Base-by-base conservation (phyloP, 2,329 filamentous ascomycete genomes). In the Hypoxylon sp. region DNA sequence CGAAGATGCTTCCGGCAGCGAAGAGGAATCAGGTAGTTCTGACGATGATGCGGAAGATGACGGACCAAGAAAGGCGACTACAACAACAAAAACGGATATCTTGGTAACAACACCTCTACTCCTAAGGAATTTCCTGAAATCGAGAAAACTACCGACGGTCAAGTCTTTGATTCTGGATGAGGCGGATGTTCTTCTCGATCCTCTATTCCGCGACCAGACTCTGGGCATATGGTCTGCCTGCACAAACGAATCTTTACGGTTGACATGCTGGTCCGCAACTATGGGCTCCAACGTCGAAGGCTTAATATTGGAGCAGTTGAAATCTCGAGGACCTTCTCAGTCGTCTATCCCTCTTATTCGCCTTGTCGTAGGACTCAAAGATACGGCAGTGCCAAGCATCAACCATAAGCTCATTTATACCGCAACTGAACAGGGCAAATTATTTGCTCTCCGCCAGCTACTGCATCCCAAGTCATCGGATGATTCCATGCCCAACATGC, bases 271-370 rank as follows among this genome's bases (percentile, higher is more conserved):
- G 93, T 98, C 96, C 12, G 96, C 96, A 12, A 99, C 96, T 0
- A 97, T 99, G 90, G 93, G 92, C 2, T 97, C 95, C 14, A 96
- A 91, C 71, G 92, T 98, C 42, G 96, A 99, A 80, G 84, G 89
- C 18, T 82, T 97, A 6, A 87, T 93, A 48, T 86, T 86, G 5
- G 86, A 87, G n/a, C 90, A 89, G 12, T 85, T 96, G 52, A 80
- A 83, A 38, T 79, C 83, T 7, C 84, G 89, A 33, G 84, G 78
- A 52, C 75, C 78, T 42, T 75, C 66, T 36, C 79, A 84, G 70
- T 68, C 71, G 11, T 74, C 75, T 26, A 83, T 80, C 65, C 89
- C 84, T 20, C 82, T 97, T 2, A 78, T 98, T 68, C 91, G 96
- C 45, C 84, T 98, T 4, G 93, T 99, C 4, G 93, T 98, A n/a